Conservation (phyloP, 2,329 filamentous ascomycete species). For the Pseudopithomyces maydicus region DNA sequence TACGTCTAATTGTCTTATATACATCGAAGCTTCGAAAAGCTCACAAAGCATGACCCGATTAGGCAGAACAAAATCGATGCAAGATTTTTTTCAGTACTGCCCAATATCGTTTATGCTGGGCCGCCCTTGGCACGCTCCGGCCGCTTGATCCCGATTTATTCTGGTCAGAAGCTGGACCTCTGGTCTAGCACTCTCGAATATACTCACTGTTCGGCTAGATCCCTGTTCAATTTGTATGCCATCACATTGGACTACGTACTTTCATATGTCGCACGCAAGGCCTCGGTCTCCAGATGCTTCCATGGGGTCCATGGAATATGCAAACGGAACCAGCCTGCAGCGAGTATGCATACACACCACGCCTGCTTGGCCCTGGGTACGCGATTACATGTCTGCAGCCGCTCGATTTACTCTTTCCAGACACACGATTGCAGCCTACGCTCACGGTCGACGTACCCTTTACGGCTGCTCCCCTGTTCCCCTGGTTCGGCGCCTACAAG, state of each 20-base stretch:
- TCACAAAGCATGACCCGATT: constrained; percentile 32
- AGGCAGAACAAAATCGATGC: constrained; percentile 39
- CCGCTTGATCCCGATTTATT: constrained; percentile 40
- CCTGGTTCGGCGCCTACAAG: not conserved
- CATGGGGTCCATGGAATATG: constrained; percentile 22
- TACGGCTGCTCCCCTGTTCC: not conserved
- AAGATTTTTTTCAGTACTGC: constrained; percentile 36
- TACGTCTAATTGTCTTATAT: constrained; percentile 44
- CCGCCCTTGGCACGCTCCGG: constrained; percentile 40
- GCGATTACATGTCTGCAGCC: constrained; percentile 16
- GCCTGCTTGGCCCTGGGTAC: constrained; percentile 17
- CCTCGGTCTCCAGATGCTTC: constrained; percentile 24
- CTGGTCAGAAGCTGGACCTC: constrained; percentile 31
- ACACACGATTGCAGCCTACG: constrained; percentile 7
- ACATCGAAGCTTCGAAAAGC: constrained; percentile 23
- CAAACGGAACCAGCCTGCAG: constrained; percentile 24
- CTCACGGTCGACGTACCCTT: constrained; percentile 5
- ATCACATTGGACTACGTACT: constrained; percentile 31
- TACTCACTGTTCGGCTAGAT: constrained; percentile 39
- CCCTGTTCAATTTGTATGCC: constrained; percentile 42
- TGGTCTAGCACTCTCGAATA: constrained; percentile 42
- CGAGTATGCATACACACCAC: constrained; percentile 16
- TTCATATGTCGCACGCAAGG: constrained; percentile 27
- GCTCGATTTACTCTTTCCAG: constrained; percentile 16
- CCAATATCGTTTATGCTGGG: constrained; percentile 42